These are phyloP conservation scores for Trapa incisa DNA, from an alignment of 345 rosid species.

Conservation along the genomic window DNA sequence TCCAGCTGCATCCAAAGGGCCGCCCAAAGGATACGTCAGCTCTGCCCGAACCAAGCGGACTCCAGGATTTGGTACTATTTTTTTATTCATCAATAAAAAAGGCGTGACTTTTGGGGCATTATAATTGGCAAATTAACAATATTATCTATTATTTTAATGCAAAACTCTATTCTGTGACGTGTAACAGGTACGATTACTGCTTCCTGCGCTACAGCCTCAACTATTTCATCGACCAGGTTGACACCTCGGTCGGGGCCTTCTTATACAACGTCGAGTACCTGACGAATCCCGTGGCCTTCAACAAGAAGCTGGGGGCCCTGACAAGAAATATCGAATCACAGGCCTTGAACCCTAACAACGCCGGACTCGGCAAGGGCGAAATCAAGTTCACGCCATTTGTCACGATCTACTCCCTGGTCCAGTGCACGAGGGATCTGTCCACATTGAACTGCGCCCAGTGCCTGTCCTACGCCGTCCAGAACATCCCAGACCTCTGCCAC, in stretches of 20 bases:
- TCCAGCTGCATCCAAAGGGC: constrained; percentile 48
- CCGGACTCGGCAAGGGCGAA: constrained; percentile 53
- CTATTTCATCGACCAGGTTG: constrained; percentile 39
- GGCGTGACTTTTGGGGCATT: not conserved
- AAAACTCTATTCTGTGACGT: too few relatives aligned
- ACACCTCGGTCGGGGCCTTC: constrained; percentile 31
- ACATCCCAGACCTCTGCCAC: constrained; percentile 38
- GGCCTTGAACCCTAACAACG: constrained; percentile 29
- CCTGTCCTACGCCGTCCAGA: constrained; percentile 43
- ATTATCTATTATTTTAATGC: too few relatives aligned
- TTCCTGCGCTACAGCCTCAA: constrained; percentile 34
- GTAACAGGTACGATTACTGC: constrained; percentile 39
- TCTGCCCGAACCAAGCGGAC: constrained; percentile 45
- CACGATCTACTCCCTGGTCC: constrained; percentile 53
- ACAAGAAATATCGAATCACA: constrained; percentile 34
- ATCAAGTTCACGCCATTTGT: constrained; percentile 32
- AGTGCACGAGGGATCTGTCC: constrained; percentile 53
- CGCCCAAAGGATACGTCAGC: constrained; percentile 33
- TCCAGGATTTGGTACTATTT: constrained; percentile 31
- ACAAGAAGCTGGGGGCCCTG: constrained; percentile 35
- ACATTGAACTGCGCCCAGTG: constrained; percentile 56
- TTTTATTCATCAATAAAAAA: not conserved
- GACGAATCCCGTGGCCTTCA: constrained; percentile 36
- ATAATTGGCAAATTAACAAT: too few relatives aligned
- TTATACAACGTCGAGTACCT: constrained; percentile 43